Evolutionary conservation across 306 rosid genomes (phyloP).

Genomic region (Lupinus albus): DNA sequence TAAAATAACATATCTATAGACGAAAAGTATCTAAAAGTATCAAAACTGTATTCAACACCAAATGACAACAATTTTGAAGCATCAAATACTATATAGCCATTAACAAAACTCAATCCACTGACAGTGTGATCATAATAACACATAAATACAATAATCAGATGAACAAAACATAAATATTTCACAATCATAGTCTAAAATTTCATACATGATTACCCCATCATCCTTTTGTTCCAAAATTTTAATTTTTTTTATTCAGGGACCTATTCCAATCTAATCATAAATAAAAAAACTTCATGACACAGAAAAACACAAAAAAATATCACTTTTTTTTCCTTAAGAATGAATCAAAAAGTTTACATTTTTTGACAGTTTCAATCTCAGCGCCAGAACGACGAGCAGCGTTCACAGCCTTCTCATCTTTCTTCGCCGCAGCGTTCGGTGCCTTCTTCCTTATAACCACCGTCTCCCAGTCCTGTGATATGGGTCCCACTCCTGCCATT

Average conservation of each 20-base stretch:
- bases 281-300: background rate
- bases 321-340: background rate
- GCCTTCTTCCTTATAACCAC: conserved; percentile 75
- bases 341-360: conserved; percentile 39
- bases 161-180: background rate
- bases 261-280: background rate
- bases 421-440: conserved; percentile 80
- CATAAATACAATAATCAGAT: background rate
- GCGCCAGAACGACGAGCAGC: conserved; percentile 87
- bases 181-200: background rate
- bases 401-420: conserved; percentile 82
- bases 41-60: too few relatives aligned
- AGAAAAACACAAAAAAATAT: background rate
- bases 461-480: conserved; percentile 80
- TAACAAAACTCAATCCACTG: background rate
- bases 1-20: too few relatives aligned
- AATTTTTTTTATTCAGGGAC: background rate
- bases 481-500: conserved; percentile 67
- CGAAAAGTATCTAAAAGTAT: too few relatives aligned
- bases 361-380: conserved; percentile 69
- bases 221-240: background rate
- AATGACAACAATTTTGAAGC: too few relatives aligned
- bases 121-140: background rate
- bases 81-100: too few relatives aligned
- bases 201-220: background rate